Evolutionary conservation across 208 protist genomes (phyloP), one percentile per base, ranked within the genome.

Genomic region (Entamoeba dispar): DNA sequence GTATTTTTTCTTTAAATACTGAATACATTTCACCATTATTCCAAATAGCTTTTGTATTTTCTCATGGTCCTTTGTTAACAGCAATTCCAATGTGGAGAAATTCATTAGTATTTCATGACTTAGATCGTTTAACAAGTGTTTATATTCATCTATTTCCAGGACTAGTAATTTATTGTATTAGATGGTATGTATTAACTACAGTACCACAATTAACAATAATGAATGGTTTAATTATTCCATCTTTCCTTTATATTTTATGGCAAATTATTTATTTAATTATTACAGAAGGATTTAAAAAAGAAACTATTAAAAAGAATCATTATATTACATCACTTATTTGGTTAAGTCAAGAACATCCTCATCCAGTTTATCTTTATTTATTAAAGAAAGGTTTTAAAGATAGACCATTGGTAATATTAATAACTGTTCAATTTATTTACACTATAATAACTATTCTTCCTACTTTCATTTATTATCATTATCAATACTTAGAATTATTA

Each of bases 81-180:
- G 95, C 94, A 5, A 94, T 95, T 34, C 61, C 94, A 14, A 92
- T 94, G 4, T 96, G 95, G 95, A 92, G 94, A 31, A 96, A 96
- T 93, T 93, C 92, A 86, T 86, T 96, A n/a, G 95, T 96, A 27
- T 96, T 96, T 69, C 95, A 96, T 93, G 94, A 95, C 14, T 69
- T 96, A n/a, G 95, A 96, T 90, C 95, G 95, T 49, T 92, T 96
- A 2, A 96, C 95, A 27, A 95, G 94, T 0, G 69, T 96, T 1
- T 96, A 95, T 55, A 95, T 96, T 73, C 95, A 96, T 91, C n/a
- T 95, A 19, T 95, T 94, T 15, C 95, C 95, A 50, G 91, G 93
- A 22, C n/a, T 94, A 12, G 50, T 94, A 5, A 91, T 92, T 31
- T 95, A 92, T 86, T 92, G 47, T 43, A 17, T 92, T 10, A 34